These are phyloP conservation scores for Colletotrichum karsti DNA, from an alignment of 2,329 filamentous ascomycete species.

Conservation along the genomic window DNA sequence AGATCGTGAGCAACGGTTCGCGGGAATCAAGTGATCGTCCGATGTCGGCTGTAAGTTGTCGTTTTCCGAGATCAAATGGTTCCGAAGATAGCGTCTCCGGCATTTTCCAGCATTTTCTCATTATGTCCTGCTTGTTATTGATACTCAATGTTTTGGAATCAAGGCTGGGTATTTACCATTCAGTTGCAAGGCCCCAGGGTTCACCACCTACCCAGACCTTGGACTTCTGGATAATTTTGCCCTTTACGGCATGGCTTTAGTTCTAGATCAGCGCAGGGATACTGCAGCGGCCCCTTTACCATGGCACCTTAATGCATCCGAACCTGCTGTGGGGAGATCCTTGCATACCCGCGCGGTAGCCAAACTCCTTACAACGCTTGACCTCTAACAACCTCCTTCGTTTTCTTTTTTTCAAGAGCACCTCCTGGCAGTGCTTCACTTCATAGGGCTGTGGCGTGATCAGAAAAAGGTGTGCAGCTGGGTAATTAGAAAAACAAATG, in stretches of 20 bases:
- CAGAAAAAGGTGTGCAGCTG: too few species aligned
- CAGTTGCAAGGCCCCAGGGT: neutral
- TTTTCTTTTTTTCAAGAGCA: too few species aligned
- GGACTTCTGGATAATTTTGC: neutral
- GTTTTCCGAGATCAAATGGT: too few species aligned
- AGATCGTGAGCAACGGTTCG: too few species aligned
- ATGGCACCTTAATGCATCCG: slow-evolving; percentile 4
- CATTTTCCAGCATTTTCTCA: too few species aligned
- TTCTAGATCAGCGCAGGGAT: neutral
- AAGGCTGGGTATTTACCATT: neutral
- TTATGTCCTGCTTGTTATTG: too few species aligned
- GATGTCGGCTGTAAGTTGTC: too few species aligned
- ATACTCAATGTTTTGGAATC: neutral
- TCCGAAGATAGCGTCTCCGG: too few species aligned
- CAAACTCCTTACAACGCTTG: neutral
- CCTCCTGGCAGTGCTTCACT: too few species aligned
- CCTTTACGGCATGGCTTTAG: neutral
- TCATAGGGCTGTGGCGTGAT: neutral
- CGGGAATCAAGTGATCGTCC: too few species aligned
- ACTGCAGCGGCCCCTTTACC: neutral
- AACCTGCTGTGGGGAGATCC: neutral
- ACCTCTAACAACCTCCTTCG: too few species aligned
- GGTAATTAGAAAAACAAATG: neutral
- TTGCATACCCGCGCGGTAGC: slow-evolving; percentile 10
- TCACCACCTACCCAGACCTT: too few species aligned